Conservation (phyloP, 2,329 filamentous ascomycete genomes). For the Cordyceps tenuipes region DNA sequence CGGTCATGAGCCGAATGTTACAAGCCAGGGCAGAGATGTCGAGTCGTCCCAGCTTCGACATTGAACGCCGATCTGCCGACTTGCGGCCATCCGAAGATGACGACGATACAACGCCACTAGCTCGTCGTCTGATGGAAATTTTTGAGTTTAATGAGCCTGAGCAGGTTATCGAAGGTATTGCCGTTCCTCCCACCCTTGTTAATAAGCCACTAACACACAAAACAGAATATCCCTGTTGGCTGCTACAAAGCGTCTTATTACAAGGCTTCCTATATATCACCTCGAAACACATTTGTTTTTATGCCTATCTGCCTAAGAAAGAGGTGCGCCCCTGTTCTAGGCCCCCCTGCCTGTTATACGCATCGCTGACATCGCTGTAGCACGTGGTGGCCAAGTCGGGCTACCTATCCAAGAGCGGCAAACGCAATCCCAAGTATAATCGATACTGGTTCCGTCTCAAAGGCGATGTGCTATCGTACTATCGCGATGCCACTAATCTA, state of each 20-base stretch:
- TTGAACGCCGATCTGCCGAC: constrained; percentile 38
- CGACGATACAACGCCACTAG: constrained; percentile 50
- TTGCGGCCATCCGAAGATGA: constrained; percentile 24
- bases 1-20: constrained; percentile 70
- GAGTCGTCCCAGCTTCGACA: constrained; percentile 48
- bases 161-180: constrained; percentile 66
- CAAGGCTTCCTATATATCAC: constrained; percentile 97
- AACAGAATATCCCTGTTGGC: constrained; percentile 83
- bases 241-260: constrained; percentile 82
- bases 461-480: constrained; percentile 87
- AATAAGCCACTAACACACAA: constrained; percentile 11
- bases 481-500: constrained; percentile 69
- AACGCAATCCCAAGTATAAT: constrained; percentile 77
- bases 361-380: constrained; percentile 27
- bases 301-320: constrained; percentile 93
- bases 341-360: neutral
- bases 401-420: constrained; percentile 79
- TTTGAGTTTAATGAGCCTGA: constrained; percentile 77
- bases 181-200: too few relatives aligned
- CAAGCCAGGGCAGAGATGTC: constrained; percentile 61
- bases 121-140: constrained; percentile 69
- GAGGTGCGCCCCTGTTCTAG: constrained; percentile 45
- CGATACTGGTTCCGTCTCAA: constrained; percentile 92
- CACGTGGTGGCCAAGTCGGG: constrained; percentile 76
- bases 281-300: constrained; percentile 87